These are phyloP conservation scores for Fomes fomentarius DNA, from an alignment of 1,284 basidiomycete species.

Conservation along the genomic window DNA sequence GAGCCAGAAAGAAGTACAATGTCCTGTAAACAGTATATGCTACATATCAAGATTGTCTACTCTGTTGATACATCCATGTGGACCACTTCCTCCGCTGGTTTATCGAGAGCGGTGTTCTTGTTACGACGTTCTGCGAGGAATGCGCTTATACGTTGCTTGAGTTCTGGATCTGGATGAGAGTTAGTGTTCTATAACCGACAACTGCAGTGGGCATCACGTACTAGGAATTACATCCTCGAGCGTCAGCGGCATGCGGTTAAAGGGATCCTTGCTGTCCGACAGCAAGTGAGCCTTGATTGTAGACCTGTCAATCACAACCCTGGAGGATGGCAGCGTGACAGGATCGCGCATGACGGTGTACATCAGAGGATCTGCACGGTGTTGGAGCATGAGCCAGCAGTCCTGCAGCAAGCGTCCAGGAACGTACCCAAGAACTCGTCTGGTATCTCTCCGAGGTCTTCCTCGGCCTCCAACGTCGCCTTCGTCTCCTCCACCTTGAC, in stretches of 20 bases:
- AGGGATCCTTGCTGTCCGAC: constrained; percentile 90
- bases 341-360: constrained; percentile 96
- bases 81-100: constrained; percentile 34
- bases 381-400: constrained; percentile 7
- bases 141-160: constrained; percentile 65
- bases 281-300: constrained; percentile 97
- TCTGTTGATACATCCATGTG: constrained; percentile 38
- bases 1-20: constrained; percentile 7
- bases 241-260: constrained; percentile 82
- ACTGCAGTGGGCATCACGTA: constrained; percentile 37
- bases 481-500: constrained; percentile 86
- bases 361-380: constrained; percentile 84
- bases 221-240: constrained; percentile 84
- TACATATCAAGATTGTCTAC: constrained; percentile 20
- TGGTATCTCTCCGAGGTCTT: constrained; percentile 92
- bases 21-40: constrained; percentile 18
- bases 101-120: constrained; percentile 38
- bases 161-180: constrained; percentile 48
- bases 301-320: constrained; percentile 80
- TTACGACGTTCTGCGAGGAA: constrained; percentile 56
- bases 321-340: constrained; percentile 88
- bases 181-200: neutral
- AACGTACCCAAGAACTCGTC: constrained; percentile 90
- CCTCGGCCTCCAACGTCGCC: constrained; percentile 81
- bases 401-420: neutral